Percentiles rank a stretch among this genome's conserved stretches.
Conservation (phyloP, 106 monocot genomes). For the Phalaenopsis equestris region DNA sequence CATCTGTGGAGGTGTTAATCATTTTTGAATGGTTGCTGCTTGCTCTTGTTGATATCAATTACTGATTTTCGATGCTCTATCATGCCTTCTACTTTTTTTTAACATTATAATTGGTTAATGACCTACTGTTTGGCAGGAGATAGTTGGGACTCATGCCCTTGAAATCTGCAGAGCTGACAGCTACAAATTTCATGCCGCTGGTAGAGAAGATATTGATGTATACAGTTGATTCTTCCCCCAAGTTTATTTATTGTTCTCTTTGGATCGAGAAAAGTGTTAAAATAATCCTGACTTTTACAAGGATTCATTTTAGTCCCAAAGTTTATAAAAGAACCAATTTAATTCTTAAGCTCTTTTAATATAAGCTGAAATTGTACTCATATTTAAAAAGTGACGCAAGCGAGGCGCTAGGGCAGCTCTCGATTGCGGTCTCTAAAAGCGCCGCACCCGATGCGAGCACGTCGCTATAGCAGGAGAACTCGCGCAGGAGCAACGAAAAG, state of each 20-base stretch:
- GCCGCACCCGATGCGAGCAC: no score
- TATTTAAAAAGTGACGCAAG: no score
- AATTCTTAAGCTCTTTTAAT: no score
- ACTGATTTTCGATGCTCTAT: neutral
- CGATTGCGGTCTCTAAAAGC: no score
- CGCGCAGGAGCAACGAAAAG: no score
- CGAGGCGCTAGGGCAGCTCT: no score
- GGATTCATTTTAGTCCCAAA: no score
- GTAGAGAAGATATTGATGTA: conserved; percentile 99
- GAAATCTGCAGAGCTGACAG: conserved; percentile 61
- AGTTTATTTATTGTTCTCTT: neutral
- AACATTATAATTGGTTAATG: neutral
- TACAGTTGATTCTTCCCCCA: neutral
- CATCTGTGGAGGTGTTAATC: conserved; percentile 85
- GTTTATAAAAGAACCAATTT: no score
- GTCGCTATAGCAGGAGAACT: no score
- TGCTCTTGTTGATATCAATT: neutral
- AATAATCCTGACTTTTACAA: no score
- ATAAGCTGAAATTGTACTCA: no score
- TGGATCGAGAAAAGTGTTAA: no score
- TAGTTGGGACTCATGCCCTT: conserved; percentile 62
- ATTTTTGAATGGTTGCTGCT: neutral
- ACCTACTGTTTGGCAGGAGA: conserved; percentile 44
- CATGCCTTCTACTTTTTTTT: neutral
- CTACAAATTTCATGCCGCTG: conserved; percentile 98